A percentile compares a stretch with the other conserved stretches of the same genome.
phyloP scores from a whole-genome alignment of 495 filamentous ascomycete species.

The Penicillium flavigenum region DNA sequence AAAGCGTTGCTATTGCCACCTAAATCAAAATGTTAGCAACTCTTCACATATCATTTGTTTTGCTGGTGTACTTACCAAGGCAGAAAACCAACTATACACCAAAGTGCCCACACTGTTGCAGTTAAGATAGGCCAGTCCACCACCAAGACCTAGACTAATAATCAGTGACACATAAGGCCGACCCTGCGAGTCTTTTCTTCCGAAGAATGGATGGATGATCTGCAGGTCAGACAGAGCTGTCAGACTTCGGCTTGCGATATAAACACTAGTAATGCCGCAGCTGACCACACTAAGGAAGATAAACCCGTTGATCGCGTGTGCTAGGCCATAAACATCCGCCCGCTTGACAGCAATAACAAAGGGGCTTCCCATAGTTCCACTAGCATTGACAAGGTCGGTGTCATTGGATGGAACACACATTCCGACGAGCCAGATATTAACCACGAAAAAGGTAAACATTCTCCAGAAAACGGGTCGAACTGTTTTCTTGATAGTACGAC shows the following conservation, averaged over 20 bases:
- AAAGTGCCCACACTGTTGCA: conserved; percentile 22
- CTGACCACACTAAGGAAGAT: conserved; percentile 33
- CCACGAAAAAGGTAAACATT: conserved; percentile 36
- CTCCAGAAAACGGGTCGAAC: conserved; percentile 34
- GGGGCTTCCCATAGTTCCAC: conserved; percentile 30
- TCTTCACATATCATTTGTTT: no score
- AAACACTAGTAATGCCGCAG: conserved; percentile 33
- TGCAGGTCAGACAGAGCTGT: conserved; percentile 28
- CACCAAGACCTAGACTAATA: conserved; percentile 26
- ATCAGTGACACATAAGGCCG: conserved; percentile 26
- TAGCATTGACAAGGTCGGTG: conserved; percentile 18
- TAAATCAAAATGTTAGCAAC: background rate
- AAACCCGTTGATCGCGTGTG: conserved; percentile 32
- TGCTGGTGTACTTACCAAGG: conserved; percentile 20
- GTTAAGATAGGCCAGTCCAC: conserved; percentile 31
- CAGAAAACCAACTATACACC: conserved; percentile 32
- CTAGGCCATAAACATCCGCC: conserved; percentile 26
- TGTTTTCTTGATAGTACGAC: conserved; percentile 28
- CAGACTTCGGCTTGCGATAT: conserved; percentile 31
- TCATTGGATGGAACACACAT: conserved; percentile 33
- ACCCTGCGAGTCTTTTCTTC: conserved; percentile 27
- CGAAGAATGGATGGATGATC: conserved; percentile 30
- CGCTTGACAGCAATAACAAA: conserved; percentile 33
- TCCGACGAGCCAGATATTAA: conserved; percentile 34
- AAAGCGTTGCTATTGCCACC: conserved; percentile 32